phyloP scores from a whole-genome alignment of 495 filamentous ascomycete species.

The Glarea lozoyensis region DNA sequence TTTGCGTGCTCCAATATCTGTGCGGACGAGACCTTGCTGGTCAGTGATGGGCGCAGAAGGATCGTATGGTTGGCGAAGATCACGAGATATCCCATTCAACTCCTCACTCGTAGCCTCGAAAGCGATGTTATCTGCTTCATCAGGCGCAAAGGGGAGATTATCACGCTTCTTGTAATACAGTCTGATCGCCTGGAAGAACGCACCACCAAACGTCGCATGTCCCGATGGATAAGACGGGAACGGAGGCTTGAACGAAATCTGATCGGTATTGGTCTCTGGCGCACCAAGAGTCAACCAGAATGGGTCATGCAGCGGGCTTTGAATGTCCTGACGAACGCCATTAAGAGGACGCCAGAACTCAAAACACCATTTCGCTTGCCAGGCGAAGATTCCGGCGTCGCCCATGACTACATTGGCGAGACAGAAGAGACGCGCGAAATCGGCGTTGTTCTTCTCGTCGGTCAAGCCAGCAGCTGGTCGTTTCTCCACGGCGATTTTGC shows the following conservation, averaged over 20 bases:
- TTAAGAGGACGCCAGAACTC: conserved; percentile 30
- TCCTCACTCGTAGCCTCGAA: conserved; percentile 26
- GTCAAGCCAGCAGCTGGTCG: conserved; percentile 2
- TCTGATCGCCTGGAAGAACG: conserved; percentile 24
- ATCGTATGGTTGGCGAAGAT: conserved; percentile 24
- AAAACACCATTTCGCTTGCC: conserved; percentile 26
- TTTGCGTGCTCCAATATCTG: conserved; percentile 10
- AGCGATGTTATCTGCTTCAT: conserved; percentile 23
- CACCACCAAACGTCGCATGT: conserved; percentile 30
- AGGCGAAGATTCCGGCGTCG: conserved; percentile 29
- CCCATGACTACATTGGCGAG: conserved; percentile 24
- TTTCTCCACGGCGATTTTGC: conserved; percentile 20
- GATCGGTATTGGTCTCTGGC: conserved; percentile 27
- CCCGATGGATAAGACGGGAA: conserved; percentile 30
- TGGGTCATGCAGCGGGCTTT: conserved; percentile 16
- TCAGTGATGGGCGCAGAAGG: conserved; percentile 22
- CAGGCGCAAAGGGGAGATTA: conserved; percentile 17
- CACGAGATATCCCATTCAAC: conserved; percentile 27
- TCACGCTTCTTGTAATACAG: conserved; percentile 26
- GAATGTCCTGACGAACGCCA: conserved; percentile 24
- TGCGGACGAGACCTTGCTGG: conserved; percentile 25
- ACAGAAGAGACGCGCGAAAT: conserved; percentile 27
- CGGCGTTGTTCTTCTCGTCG: conserved; percentile 26
- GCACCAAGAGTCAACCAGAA: conserved; percentile 28
- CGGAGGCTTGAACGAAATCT: conserved; percentile 26